These are phyloP conservation scores for Zygoascus meyerae DNA, from an alignment of 1,139 yeast species.

Conservation along the genomic window DNA sequence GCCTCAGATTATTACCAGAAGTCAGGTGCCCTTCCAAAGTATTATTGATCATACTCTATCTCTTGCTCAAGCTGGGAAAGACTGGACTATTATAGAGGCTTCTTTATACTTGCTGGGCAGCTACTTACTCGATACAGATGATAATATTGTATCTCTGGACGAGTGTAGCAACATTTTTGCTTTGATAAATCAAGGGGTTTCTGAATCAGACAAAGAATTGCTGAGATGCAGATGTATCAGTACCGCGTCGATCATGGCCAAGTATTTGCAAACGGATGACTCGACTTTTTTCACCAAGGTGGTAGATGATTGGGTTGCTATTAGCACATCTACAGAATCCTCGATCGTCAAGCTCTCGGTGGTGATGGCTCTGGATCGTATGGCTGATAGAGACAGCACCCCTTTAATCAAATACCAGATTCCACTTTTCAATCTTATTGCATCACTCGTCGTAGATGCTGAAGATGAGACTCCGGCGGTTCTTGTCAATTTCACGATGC, in stretches of 20 bases:
- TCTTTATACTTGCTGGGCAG: constrained; percentile 12
- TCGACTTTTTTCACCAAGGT: not conserved
- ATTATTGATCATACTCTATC: not conserved
- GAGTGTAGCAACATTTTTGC: not conserved
- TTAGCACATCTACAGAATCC: constrained; percentile 1
- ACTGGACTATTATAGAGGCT: constrained; percentile 10
- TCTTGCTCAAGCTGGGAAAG: constrained; percentile 3
- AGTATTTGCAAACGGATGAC: not conserved
- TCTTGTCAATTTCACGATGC: constrained; percentile 62
- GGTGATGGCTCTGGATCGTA: constrained; percentile 7
- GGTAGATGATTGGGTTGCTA: not conserved
- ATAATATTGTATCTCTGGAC: constrained; percentile 1
- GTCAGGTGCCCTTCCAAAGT: constrained; percentile 4
- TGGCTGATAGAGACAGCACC: not conserved
- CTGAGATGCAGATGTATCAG: constrained; percentile 1
- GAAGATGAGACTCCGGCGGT: constrained; percentile 79
- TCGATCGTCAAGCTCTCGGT: constrained; percentile 1
- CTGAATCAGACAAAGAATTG: not conserved
- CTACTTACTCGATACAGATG: constrained; percentile 9
- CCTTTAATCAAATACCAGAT: constrained; percentile 13
- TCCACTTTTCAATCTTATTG: constrained; percentile 36
- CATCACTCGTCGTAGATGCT: constrained; percentile 52
- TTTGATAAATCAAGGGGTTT: not conserved
- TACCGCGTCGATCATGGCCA: constrained; percentile 1
- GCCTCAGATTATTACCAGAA: constrained; percentile 16